A percentile compares a stretch with the other conserved stretches of the same genome.
Conservation (phyloP, 2,329 filamentous ascomycete genomes). For the Aspergillus brunneoviolaceus region DNA sequence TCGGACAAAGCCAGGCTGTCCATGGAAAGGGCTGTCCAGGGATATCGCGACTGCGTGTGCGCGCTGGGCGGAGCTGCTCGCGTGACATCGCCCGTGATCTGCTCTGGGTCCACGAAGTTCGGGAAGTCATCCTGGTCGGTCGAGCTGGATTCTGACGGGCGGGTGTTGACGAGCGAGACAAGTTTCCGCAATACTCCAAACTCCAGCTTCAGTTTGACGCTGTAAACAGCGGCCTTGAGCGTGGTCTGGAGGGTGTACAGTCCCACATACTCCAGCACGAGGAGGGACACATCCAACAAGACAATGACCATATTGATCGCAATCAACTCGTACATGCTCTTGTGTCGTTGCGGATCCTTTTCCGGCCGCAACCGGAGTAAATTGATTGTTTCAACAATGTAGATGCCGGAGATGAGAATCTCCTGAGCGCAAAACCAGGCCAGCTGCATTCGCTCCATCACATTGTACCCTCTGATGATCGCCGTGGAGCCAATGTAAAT, state of each 20-base stretch:
- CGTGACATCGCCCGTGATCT: constrained; percentile 40
- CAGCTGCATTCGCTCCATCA: constrained; percentile 46
- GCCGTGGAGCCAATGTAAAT: constrained; percentile 25
- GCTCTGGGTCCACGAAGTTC: constrained; percentile 43
- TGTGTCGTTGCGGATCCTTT: constrained; percentile 36
- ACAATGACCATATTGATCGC: constrained; percentile 51
- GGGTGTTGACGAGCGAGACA: constrained; percentile 39
- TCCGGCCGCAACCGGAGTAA: constrained; percentile 39
- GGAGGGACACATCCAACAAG: constrained; percentile 45
- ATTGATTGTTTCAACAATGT: constrained; percentile 53
- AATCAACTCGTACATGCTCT: constrained; percentile 50
- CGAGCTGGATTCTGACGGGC: constrained; percentile 32
- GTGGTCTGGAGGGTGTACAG: constrained; percentile 47
- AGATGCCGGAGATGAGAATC: constrained; percentile 49
- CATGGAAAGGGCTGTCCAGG: constrained; percentile 29
- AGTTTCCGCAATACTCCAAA: constrained; percentile 49
- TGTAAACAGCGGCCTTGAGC: constrained; percentile 49
- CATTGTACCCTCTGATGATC: constrained; percentile 41
- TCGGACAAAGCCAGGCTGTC: constrained; percentile 31
- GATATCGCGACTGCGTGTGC: constrained; percentile 14
- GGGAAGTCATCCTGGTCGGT: constrained; percentile 37
- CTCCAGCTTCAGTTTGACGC: constrained; percentile 51
- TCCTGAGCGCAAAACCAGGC: constrained; percentile 48
- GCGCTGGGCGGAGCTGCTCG: constrained; percentile 28
- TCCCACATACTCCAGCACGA: constrained; percentile 46